Conservation (phyloP, 768 basidiomycete genomes). For the Lyophyllum shimeji region DNA sequence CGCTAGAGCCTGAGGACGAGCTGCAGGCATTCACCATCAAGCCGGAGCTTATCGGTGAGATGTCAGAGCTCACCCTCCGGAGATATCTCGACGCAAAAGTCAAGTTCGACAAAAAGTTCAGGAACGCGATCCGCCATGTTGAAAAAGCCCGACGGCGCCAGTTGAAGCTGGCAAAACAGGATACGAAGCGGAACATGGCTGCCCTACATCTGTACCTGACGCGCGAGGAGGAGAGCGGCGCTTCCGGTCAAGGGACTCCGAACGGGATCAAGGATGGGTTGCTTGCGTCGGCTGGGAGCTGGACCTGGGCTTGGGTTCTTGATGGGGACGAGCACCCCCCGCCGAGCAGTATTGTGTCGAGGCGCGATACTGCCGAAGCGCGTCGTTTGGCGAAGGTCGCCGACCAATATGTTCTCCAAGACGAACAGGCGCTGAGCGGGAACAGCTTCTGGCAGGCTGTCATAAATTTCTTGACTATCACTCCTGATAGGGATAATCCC, state of each 20-base stretch:
- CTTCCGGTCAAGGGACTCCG: constrained; percentile 16
- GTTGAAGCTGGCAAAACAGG: constrained; percentile 61
- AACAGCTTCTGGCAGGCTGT: constrained; percentile 75
- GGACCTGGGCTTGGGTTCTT: constrained; percentile 86
- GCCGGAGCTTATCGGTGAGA: constrained; percentile 61
- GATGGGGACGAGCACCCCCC: constrained; percentile 82
- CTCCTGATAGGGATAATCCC: constrained; percentile 42
- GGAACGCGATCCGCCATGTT: constrained; percentile 51
- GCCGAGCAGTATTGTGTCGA: constrained; percentile 87
- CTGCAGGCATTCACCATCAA: constrained; percentile 68
- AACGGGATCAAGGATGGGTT: constrained; percentile 35
- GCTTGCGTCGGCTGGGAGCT: constrained; percentile 49
- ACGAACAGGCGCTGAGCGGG: constrained; percentile 55
- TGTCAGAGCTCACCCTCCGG: constrained; percentile 73
- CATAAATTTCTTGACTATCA: constrained; percentile 59
- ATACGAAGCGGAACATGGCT: constrained; percentile 54
- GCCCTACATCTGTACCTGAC: constrained; percentile 41
- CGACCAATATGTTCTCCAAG: constrained; percentile 61
- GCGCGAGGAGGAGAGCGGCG: constrained; percentile 24
- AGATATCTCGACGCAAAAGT: constrained; percentile 71
- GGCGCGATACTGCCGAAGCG: constrained; percentile 84
- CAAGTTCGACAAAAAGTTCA: constrained; percentile 68
- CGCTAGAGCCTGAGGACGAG: constrained; percentile 71
- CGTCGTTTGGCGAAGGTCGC: constrained; percentile 70
- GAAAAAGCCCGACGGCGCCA: constrained; percentile 69